Conservation (phyloP, 2,329 filamentous ascomycete genomes). For the Pezicula radicicola region DNA sequence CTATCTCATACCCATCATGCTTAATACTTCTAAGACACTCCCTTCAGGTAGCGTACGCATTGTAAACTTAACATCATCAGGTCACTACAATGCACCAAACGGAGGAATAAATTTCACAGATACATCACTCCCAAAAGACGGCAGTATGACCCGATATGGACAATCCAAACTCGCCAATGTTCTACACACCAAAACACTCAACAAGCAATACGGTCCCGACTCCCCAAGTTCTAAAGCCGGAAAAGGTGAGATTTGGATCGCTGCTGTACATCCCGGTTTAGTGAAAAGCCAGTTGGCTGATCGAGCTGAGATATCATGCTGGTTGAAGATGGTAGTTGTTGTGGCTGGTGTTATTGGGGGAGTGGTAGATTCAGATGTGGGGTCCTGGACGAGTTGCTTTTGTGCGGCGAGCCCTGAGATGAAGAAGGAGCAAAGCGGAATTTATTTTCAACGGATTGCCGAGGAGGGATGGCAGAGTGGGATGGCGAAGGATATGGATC, state of each 20-base stretch:
- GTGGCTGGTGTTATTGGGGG: neutral
- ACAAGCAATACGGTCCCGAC: slow-evolving; percentile 31
- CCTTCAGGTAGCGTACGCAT: slow-evolving; percentile 19
- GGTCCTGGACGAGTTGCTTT: slow-evolving; percentile 10
- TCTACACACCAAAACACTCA: slow-evolving; percentile 35
- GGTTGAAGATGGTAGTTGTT: neutral
- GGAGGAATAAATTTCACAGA: slow-evolving; percentile 18
- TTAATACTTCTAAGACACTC: slow-evolving; percentile 11
- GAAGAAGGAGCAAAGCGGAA: slow-evolving; percentile 10
- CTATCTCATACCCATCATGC: slow-evolving; percentile 18
- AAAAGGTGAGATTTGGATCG: slow-evolving; percentile 35
- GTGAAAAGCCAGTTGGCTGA: slow-evolving; percentile 30
- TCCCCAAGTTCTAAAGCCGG: slow-evolving; percentile 22
- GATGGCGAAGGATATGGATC: slow-evolving; percentile 2
- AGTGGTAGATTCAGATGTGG: slow-evolving; percentile 7
- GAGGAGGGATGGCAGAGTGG: slow-evolving; percentile 3
- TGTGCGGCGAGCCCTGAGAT: slow-evolving; percentile 9
- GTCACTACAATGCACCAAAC: slow-evolving; percentile 15
- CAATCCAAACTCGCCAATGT: slow-evolving; percentile 44
- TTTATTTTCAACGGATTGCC: slow-evolving; percentile 8
- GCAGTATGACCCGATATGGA: slow-evolving; percentile 38
- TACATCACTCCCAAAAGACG: slow-evolving; percentile 26
- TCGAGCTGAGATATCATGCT: neutral
- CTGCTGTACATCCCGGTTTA: slow-evolving; percentile 38
- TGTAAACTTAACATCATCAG: slow-evolving; percentile 18